Evolutionary conservation across 257 asterid species (phyloP).

Genomic region (Gentiana dahurica): DNA sequence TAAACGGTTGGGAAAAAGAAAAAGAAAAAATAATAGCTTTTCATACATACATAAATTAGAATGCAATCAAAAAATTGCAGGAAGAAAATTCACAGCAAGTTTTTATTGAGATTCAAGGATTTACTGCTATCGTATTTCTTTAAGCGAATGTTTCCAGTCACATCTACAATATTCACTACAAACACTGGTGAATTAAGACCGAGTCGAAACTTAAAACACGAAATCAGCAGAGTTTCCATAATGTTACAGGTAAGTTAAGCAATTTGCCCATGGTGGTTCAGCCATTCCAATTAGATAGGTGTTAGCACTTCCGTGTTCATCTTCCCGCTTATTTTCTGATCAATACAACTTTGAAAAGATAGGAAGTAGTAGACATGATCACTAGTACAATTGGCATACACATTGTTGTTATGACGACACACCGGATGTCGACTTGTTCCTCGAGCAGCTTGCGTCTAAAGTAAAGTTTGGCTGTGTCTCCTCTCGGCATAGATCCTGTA

Average conservation of each 20-base stretch:
- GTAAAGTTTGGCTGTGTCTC: constrained; percentile 61
- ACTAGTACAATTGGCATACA: constrained; percentile 22
- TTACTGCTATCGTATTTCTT: too few relatives aligned
- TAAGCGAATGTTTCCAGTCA: too few relatives aligned
- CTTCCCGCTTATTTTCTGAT: constrained; percentile 11
- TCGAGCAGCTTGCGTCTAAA: constrained; percentile 60
- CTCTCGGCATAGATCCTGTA: constrained; percentile 71
- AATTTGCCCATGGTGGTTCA: constrained; percentile 7
- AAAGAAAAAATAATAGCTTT: too few relatives aligned
- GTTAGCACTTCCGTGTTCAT: constrained; percentile 20
- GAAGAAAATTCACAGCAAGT: too few relatives aligned
- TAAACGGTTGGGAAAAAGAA: too few relatives aligned
- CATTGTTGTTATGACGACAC: constrained; percentile 43
- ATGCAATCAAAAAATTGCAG: too few relatives aligned
- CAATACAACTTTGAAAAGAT: constrained; percentile 20
- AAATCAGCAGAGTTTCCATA: not conserved
- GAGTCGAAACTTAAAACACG: too few relatives aligned
- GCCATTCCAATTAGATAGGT: constrained; percentile 12
- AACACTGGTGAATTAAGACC: too few relatives aligned
- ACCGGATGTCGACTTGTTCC: constrained; percentile 72
- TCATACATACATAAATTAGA: too few relatives aligned
- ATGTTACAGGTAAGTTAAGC: not conserved
- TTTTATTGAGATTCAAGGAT: too few relatives aligned
- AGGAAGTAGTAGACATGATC: constrained; percentile 10
- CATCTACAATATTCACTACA: too few relatives aligned